A percentile compares a stretch with the other conserved stretches of the same genome.
Evolutionary conservation across 2,329 filamentous ascomycete species (phyloP).

Genomic region (Lasiodiplodia citricola): DNA sequence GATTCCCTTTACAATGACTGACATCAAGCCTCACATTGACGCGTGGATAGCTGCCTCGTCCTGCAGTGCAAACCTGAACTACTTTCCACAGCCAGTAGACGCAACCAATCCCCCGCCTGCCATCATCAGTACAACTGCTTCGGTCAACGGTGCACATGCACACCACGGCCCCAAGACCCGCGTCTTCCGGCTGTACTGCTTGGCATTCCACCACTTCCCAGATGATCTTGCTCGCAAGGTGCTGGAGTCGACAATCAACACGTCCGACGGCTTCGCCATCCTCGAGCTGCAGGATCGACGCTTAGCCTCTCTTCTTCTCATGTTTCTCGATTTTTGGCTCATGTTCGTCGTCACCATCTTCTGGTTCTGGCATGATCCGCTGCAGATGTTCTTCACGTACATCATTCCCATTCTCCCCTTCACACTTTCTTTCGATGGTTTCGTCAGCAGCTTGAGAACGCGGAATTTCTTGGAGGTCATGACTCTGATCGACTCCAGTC

Average conservation of each 20-base stretch:
- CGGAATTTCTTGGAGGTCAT: constrained; percentile 70
- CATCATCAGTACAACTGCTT: constrained; percentile 33
- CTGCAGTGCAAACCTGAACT: constrained; percentile 62
- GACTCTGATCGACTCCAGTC: constrained; percentile 55
- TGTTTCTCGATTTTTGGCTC: constrained; percentile 48
- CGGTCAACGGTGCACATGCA: not conserved
- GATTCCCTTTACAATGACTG: constrained; percentile 47
- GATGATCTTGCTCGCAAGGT: constrained; percentile 66
- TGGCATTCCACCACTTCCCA: constrained; percentile 79
- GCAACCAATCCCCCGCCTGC: constrained; percentile 62
- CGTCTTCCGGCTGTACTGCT: constrained; percentile 72
- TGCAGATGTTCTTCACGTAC: constrained; percentile 70
- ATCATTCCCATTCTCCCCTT: constrained; percentile 68
- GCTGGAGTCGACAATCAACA: constrained; percentile 67
- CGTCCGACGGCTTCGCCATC: constrained; percentile 71
- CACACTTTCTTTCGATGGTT: constrained; percentile 71
- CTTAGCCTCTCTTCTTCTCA: constrained; percentile 36
- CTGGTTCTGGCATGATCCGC: constrained; percentile 58
- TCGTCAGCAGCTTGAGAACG: constrained; percentile 70
- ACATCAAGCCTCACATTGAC: constrained; percentile 46
- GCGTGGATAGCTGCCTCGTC: constrained; percentile 40
- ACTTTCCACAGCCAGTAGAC: constrained; percentile 66
- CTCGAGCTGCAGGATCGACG: constrained; percentile 74
- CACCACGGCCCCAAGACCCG: not conserved
- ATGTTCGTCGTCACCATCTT: constrained; percentile 60